Evolutionary conservation across 441 rosid genomes (phyloP).

Genomic region (Melastoma candidum): DNA sequence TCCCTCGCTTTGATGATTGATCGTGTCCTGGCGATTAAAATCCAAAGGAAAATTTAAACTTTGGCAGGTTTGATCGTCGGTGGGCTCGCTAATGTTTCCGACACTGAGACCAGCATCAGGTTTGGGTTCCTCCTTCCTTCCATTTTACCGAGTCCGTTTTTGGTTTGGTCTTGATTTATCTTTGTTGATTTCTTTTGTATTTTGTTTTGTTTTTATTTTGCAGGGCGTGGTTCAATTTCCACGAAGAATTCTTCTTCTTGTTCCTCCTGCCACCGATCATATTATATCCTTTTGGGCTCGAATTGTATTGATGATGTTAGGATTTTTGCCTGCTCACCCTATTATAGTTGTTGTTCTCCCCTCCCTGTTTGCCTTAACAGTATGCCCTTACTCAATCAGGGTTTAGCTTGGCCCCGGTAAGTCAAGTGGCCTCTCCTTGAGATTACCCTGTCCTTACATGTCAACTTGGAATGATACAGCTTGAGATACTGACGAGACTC

Average conservation of each 20-base stretch:
- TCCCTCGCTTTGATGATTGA: background rate
- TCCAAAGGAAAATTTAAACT: background rate
- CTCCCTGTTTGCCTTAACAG: slow-evolving; percentile 42
- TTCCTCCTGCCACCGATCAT: slow-evolving; percentile 94
- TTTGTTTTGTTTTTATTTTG: slow-evolving; percentile 5
- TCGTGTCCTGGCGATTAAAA: background rate
- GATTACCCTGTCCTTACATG: background rate
- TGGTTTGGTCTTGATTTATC: background rate
- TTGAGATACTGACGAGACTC: background rate
- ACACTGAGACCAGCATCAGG: slow-evolving; percentile 92
- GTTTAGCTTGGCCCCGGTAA: slow-evolving; percentile 84
- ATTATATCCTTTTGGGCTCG: slow-evolving; percentile 59
- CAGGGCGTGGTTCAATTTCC: slow-evolving; percentile 99
- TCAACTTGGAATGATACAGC: background rate
- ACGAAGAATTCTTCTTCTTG: slow-evolving; percentile 92
- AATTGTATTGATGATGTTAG: background rate
- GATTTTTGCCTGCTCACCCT: slow-evolving; percentile 7
- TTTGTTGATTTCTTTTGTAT: background rate
- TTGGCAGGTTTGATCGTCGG: slow-evolving; percentile 79
- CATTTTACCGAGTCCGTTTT: background rate
- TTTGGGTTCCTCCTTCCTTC: slow-evolving; percentile 40
- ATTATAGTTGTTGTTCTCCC: background rate
- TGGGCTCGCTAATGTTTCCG: slow-evolving; percentile 80
- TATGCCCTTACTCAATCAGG: slow-evolving; percentile 72
- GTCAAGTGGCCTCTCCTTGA: slow-evolving; percentile 18